Base-by-base conservation (phyloP, 805 yeast genomes). In the Candida quercuum region DNA sequence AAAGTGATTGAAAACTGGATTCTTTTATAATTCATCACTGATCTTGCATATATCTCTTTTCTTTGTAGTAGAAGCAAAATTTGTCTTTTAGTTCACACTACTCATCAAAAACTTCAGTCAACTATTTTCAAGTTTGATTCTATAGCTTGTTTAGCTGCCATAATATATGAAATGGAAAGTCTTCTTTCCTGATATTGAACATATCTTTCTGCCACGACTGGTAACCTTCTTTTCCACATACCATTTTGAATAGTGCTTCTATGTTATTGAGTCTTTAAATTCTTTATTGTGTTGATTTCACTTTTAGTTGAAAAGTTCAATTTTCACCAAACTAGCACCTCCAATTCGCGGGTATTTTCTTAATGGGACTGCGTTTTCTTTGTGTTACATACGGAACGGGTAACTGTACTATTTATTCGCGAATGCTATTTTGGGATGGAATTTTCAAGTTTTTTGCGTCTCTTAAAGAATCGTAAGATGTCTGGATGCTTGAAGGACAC, bases 221-320 rank as follows among this genome's bases (percentile, higher is more conserved):
- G 11, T 13, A 14, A 6, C 15, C 18, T 15, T 5, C 9, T 6
- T 29, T 10, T 18, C 20, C 17, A 29, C 32, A 29, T 29, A 29
- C 32, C 32, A 29, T 29, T 29, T 29, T 29, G 32, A 29, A 19
- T 29, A 12, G 20, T 29, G 23, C 23, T 29, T 29, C 11, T 28
- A 19, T 19, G 15, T 29, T 29, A 19, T n/a, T 7, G 20, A n/a
- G 24, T 9, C 20, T 17, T n/a, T n/a, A n/a, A n/a, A 17, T n/a
- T 27, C 32, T 16, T 7, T 19, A 16, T n/a, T 18, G 13, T 28
- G 22, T 18, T 28, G 22, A 18, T 12, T n/a, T 28, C 22, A 11
- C 21, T 17, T 18, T 28, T 18, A 17, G 17, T n/a, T 26, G 29
- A 26, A 26, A 26, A 26, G 29, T 26, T 26, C n/a, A 26, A 26